These are phyloP conservation scores for Nicotiana sylvestris DNA, from an alignment of 257 asterid genomes.

Conservation along the genomic window DNA sequence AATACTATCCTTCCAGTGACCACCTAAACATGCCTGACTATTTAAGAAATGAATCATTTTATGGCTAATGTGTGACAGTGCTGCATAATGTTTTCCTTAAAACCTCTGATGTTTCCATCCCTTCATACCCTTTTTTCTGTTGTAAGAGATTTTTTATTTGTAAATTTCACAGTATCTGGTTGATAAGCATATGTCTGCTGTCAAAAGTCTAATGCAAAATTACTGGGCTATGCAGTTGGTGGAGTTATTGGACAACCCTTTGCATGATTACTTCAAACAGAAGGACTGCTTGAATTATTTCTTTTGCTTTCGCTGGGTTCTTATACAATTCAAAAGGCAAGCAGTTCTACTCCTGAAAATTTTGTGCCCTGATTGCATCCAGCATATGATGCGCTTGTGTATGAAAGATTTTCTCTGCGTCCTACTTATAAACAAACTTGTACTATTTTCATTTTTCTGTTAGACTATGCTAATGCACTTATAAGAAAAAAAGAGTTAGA, in stretches of 20 bases:
- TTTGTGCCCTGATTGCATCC: neutral
- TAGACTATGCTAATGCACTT: neutral
- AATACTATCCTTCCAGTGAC: neutral
- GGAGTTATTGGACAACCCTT: constrained; percentile 77
- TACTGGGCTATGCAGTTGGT: constrained; percentile 64
- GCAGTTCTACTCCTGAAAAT: constrained; percentile 13
- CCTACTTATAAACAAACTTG: neutral
- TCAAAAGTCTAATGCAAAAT: neutral
- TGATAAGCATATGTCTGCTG: neutral
- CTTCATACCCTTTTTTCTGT: neutral
- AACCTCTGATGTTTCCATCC: neutral
- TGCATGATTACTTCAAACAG: constrained; percentile 83
- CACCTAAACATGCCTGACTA: neutral
- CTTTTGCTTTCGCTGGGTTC: constrained; percentile 98
- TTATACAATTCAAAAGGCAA: constrained; percentile 96
- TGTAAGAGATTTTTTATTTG: neutral
- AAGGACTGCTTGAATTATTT: constrained; percentile 90
- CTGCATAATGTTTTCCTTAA: neutral
- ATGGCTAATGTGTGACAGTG: neutral
- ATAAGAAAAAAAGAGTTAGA: neutral
- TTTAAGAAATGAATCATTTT: neutral
- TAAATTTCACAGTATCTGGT: neutral
- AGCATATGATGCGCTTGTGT: neutral
- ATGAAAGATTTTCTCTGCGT: neutral
- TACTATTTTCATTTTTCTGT: neutral